phyloP scores from a whole-genome alignment of 495 filamentous ascomycete genomes.

The Aspergillus panamensis region DNA sequence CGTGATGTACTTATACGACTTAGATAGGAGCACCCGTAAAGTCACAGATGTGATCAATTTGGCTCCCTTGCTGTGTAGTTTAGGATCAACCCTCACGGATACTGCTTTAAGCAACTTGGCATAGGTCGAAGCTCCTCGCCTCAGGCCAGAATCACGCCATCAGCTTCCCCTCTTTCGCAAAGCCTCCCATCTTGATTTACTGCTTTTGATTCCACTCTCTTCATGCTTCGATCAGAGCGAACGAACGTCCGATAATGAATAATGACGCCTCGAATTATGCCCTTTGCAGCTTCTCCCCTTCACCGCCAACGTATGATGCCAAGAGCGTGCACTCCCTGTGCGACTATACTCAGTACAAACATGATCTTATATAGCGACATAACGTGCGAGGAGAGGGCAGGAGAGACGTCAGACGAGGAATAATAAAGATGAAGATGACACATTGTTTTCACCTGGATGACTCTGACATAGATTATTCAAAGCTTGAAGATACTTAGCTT shows the following conservation, averaged over 20 bases:
- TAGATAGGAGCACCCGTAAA: too few species aligned
- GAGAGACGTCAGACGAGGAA: background rate
- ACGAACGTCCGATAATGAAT: background rate
- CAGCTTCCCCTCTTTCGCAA: constrained; percentile 10
- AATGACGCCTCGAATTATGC: background rate
- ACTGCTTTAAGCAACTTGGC: background rate
- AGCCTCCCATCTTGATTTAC: background rate
- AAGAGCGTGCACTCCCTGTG: constrained; percentile 2
- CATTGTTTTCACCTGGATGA: background rate
- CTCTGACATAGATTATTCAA: constrained; percentile 1
- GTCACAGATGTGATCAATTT: too few species aligned
- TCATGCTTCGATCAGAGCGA: background rate
- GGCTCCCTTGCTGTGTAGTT: too few species aligned
- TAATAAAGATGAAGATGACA: background rate
- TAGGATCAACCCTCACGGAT: background rate
- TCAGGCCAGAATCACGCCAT: constrained; percentile 15
- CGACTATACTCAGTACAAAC: constrained; percentile 1
- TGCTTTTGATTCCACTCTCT: background rate
- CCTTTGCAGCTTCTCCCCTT: constrained; percentile 3
- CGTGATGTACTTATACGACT: too few species aligned
- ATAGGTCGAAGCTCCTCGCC: background rate
- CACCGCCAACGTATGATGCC: background rate
- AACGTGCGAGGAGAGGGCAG: background rate
- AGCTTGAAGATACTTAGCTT: constrained; percentile 10
- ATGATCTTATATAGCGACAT: background rate